phyloP scores from a whole-genome alignment of 2,329 filamentous ascomycete genomes.

The Aspergillus pseudotamarii region DNA sequence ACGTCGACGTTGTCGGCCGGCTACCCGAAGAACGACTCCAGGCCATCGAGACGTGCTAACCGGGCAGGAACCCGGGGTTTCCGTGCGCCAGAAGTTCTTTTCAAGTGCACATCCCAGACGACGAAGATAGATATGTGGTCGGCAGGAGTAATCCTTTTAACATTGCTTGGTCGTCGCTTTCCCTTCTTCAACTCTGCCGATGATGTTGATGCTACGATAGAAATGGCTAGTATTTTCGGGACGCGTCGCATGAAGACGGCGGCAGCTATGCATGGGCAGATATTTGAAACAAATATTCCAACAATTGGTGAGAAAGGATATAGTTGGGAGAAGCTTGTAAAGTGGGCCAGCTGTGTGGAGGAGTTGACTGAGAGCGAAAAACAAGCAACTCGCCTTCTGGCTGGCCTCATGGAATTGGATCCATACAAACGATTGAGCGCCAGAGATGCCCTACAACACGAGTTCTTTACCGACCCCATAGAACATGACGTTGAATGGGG shows the following conservation, averaged over 20 bases:
- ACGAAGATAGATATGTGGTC: slow-evolving; percentile 97
- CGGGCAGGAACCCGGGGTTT: slow-evolving; percentile 94
- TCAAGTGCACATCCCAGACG: slow-evolving; percentile 95
- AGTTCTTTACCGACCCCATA: slow-evolving; percentile 48
- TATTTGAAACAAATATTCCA: slow-evolving; percentile 90
- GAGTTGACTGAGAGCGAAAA: slow-evolving; percentile 54
- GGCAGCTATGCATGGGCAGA: slow-evolving; percentile 81
- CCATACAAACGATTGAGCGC: slow-evolving; percentile 46
- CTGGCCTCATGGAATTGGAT: slow-evolving; percentile 48
- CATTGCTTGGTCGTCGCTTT: slow-evolving; percentile 86
- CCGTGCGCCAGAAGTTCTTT: slow-evolving; percentile 90
- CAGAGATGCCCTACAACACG: slow-evolving; percentile 47
- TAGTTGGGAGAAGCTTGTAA: slow-evolving; percentile 86
- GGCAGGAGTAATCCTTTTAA: slow-evolving; percentile 94
- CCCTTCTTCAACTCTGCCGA: slow-evolving; percentile 99
- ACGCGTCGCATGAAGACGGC: slow-evolving; percentile 79
- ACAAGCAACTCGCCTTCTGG: slow-evolving; percentile 48
- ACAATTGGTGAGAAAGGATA: slow-evolving; percentile 86
- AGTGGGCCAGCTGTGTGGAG: slow-evolving; percentile 87
- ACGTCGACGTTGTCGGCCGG: slow-evolving; percentile 56
- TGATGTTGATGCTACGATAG: slow-evolving; percentile 95
- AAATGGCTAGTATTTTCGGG: slow-evolving; percentile 95
- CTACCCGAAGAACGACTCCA: slow-evolving; percentile 87
- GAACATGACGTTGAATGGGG: slow-evolving; percentile 46
- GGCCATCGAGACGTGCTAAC: slow-evolving; percentile 87